Percentiles rank a stretch among this genome's conserved stretches.
Conservation (phyloP, 2,329 filamentous ascomycete species). For the Gyromitra esculenta region DNA sequence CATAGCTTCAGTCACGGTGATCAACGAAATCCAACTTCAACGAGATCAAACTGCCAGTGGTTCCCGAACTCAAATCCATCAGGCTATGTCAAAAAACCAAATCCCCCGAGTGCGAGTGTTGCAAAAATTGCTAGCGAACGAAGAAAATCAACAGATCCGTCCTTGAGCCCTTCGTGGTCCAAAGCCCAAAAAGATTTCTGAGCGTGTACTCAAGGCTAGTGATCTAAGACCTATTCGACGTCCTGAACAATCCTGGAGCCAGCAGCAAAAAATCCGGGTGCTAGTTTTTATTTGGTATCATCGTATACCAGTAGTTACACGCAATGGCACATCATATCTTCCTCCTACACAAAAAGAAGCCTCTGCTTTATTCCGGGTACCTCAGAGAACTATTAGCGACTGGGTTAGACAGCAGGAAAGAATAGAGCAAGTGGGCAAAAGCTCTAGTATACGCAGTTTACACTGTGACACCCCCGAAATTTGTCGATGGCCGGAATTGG, state of each 20-base stretch:
- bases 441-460: neutral
- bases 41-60: too few relatives aligned
- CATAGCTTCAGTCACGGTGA: neutral
- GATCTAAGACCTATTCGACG: constrained; percentile 8
- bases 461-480: neutral
- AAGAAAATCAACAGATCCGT: neutral
- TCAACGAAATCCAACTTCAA: neutral
- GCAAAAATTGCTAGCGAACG: neutral
- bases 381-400: neutral
- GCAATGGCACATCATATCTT: neutral
- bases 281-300: constrained; percentile 6
- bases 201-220: neutral
- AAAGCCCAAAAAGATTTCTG: constrained; percentile 5
- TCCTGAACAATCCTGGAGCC: neutral
- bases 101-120: neutral
- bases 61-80: neutral
- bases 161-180: neutral
- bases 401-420: neutral
- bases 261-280: constrained; percentile 10
- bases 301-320: neutral
- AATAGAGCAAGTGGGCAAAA: neutral
- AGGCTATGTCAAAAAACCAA: neutral
- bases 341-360: constrained; percentile 11
- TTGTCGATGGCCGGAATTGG: constrained; percentile 3
- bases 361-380: neutral